Base-by-base conservation (phyloP, 2,329 filamentous ascomycete species). In the Pyrenochaeta sp. region DNA sequence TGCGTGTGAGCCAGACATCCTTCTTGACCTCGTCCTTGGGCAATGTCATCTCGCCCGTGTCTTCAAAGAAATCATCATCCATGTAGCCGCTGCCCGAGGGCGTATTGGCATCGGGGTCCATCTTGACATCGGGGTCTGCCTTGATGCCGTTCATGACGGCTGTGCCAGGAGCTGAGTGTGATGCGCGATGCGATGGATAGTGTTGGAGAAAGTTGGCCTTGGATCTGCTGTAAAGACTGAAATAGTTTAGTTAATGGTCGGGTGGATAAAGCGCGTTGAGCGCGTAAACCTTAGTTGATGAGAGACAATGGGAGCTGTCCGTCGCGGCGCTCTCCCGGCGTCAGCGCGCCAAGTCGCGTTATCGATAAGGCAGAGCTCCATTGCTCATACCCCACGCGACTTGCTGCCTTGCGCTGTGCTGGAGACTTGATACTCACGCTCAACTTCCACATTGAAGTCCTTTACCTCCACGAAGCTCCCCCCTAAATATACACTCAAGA, bases 21-120 rank as follows among this genome's bases (percentile, higher is more conserved):
- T 63, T 62, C 47, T 69, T 57, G 11, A 58, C 50, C 32, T 61
- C 63, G 39, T 63, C 63, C 47, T 56, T 45, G 7, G 73, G 74
- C 36, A 77, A 66, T 18, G 63, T 64, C 52, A 79, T 74, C 61
- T 79, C 77, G 50, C 77, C 77, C 4, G 75, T 77, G 45, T 79
- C 77, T 50, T 79, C 77, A 61, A 76, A 78, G 52, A 76, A 74
- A 42, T 78, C 75, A 39, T 77, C 75, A 51, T 76, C 75, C 65
- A 75, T 69, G 59, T 72, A 73, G 40, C 70, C 68, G 40, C 66
- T 61, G 36, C 60, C 62, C 15, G 60, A 58, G 12, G 66, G 67
- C 41, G 62, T 64, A n/a, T 62, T 60, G 17, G 23, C 64, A 44
- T 76, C 72, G 14, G 65, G 60, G 51, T 75, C 75, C 64, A 72